Evolutionary conservation across 495 filamentous ascomycete species (phyloP).

Genomic region (Penicillium desertorum): DNA sequence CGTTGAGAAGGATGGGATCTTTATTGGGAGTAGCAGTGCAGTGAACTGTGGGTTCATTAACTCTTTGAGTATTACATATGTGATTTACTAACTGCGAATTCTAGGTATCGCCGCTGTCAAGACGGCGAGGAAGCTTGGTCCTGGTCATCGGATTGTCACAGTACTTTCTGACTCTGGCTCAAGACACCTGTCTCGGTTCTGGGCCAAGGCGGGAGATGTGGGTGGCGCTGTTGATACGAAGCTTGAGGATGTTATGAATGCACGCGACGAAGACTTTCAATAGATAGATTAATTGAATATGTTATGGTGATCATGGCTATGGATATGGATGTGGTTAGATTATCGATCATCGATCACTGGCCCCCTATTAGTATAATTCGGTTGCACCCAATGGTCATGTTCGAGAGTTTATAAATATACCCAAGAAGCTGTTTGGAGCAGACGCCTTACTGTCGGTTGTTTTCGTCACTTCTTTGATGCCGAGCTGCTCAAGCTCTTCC

Average conservation of each 20-base stretch:
- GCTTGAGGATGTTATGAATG: constrained; percentile 53
- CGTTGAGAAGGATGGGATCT: constrained; percentile 94
- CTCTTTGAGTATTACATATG: constrained; percentile 3
- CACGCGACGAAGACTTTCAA: constrained; percentile 37
- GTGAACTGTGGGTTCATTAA: constrained; percentile 73
- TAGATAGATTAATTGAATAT: constrained; percentile 14
- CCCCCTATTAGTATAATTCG: neutral
- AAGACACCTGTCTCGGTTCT: constrained; percentile 91
- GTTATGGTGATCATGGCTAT: neutral
- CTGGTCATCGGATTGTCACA: constrained; percentile 82
- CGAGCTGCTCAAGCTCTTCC: neutral
- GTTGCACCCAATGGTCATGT: neutral
- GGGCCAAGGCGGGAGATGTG: constrained; percentile 74
- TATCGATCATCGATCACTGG: neutral
- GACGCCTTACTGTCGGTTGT: neutral
- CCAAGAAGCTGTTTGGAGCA: neutral
- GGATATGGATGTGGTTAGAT: neutral
- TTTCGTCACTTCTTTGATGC: neutral
- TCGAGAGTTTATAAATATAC: neutral
- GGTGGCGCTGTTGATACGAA: constrained; percentile 55
- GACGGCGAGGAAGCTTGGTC: constrained; percentile 70
- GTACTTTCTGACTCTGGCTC: constrained; percentile 89
- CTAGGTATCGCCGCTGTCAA: constrained; percentile 78
- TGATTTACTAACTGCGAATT: constrained; percentile 8
- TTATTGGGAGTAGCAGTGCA: constrained; percentile 88